Base-by-base conservation (phyloP, 2,329 filamentous ascomycete species). In the Epicoccum sorghinum region DNA sequence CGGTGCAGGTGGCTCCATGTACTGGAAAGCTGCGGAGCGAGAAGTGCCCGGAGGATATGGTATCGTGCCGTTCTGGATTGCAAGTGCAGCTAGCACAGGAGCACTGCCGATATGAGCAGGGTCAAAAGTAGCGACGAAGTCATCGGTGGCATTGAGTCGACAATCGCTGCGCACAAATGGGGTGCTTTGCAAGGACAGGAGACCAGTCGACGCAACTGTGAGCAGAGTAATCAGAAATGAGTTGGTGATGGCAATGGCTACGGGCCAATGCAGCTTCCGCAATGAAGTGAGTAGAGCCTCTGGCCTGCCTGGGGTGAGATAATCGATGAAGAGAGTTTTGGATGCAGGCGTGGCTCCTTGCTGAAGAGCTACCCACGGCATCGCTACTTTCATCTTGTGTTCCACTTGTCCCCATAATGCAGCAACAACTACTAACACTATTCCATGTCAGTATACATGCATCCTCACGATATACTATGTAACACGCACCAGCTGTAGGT, bases 341-440 rank as follows among this genome's bases (percentile, higher is more conserved):
- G 42, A 42, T 4, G 52, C 52, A 7, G 55, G 38, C 29, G 36
- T 44, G n/a, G 40, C 12, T 2, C 24, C 7, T 18, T 41, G 47
- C n/a, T 52, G 32, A 4, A 58, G 30, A 14, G 48, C 13, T 12
- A 39, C 33, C 55, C 55, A 58, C 22, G 55, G 52, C 24, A 43
- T 43, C 35, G 54, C 45, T 13, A 48, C 38, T 30, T 52, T 32
- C 1, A 42, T 39, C 29, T 43, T 47, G 23, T 55, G 52, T 6
- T 58, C 55, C 4, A 55, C 47, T 37, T 52, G 46, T 1, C 43
- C 52, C 52, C 47, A 58, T 10, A 55, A 46, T 4, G 55, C 51
- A 18, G 51, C 51, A 14, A 58, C 42, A n/a, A 52, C n/a, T 3
- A 52, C 47, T 4, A 58, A 42, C 5, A 58, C 55, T 58, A 35